Conservation (phyloP, 1,139 yeast genomes). For the Debaryomyces fabryi region DNA sequence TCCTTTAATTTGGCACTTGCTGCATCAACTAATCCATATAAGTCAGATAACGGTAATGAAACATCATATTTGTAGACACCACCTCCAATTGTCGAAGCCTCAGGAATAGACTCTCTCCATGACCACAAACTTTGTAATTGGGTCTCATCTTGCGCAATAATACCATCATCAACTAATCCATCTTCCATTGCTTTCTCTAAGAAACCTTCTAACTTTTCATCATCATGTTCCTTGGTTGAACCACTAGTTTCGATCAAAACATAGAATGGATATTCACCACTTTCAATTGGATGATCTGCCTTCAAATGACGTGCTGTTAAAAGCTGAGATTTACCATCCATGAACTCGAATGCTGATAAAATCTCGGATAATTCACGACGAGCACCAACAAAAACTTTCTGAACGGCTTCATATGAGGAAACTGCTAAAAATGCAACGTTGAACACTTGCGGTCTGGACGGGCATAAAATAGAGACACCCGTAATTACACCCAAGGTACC, state of each 20-base stretch:
- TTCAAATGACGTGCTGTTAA: conserved; percentile 61
- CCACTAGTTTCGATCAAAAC: conserved; percentile 93
- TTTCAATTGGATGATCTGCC: conserved; percentile 75
- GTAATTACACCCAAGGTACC: conserved; percentile 92
- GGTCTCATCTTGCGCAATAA: conserved; percentile 92
- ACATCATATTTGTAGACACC: conserved; percentile 98
- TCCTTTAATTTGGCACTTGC: conserved; percentile 59
- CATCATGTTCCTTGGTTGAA: conserved; percentile 83
- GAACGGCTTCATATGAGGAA: conserved; percentile 78
- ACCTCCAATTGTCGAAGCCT: conserved; percentile 81
- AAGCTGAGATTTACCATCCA: conserved; percentile 79
- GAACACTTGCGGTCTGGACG: conserved; percentile 84
- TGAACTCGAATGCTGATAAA: conserved; percentile 90
- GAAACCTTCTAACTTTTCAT: conserved; percentile 75
- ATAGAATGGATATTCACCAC: conserved; percentile 77
- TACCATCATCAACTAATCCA: conserved; percentile 86
- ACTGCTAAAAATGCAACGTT: conserved; percentile 91
- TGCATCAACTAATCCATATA: conserved; percentile 81
- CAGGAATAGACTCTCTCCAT: conserved; percentile 95
- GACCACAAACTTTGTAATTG: conserved; percentile 84
- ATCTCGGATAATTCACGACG: conserved; percentile 80
- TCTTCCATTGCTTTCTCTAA: conserved; percentile 83
- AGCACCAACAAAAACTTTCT: conserved; percentile 78
- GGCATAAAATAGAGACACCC: conserved; percentile 86
- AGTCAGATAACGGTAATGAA: conserved; percentile 76